Evolutionary conservation across 495 filamentous ascomycete genomes (phyloP).

Genomic region (Elasticomyces elasticus): DNA sequence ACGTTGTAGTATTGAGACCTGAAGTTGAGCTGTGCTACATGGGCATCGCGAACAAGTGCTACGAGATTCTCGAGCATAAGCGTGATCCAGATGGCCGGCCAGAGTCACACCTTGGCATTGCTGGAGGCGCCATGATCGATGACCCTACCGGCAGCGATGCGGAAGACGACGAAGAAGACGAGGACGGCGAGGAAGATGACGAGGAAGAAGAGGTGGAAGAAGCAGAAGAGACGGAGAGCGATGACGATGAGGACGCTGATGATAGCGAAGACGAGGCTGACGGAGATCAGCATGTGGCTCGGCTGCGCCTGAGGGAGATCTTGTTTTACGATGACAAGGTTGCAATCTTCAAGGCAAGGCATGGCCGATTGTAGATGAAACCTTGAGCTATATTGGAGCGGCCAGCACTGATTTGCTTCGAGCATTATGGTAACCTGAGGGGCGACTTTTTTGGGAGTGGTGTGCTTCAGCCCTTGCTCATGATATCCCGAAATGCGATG

Average conservation of each 20-base stretch:
- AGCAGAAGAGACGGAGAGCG: constrained; percentile 41
- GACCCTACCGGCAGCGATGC: constrained; percentile 30
- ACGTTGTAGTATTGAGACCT: constrained; percentile 76
- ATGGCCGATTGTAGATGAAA: constrained; percentile 51
- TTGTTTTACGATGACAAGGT: constrained; percentile 85
- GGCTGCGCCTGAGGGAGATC: constrained; percentile 67
- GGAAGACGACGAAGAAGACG: constrained; percentile 35
- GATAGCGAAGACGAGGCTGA: constrained; percentile 27
- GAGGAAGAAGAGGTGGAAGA: constrained; percentile 45
- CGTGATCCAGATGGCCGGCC: constrained; percentile 19
- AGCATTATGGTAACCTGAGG: too few species aligned
- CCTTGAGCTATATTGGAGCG: not conserved
- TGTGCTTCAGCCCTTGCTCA: not conserved
- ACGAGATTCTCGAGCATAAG: constrained; percentile 68
- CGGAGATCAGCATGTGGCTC: constrained; percentile 15
- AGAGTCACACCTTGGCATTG: constrained; percentile 26
- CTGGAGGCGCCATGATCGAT: constrained; percentile 25
- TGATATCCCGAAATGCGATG: not conserved
- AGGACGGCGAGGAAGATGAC: constrained; percentile 36
- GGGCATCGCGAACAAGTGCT: constrained; percentile 74
- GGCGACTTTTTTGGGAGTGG: not conserved
- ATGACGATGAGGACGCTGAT: constrained; percentile 33
- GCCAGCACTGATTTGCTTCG: too few species aligned
- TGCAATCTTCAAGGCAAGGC: constrained; percentile 69
- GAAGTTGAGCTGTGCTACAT: constrained; percentile 78